Evolutionary conservation across 1,284 basidiomycete species (phyloP).

Genomic region (Ceratobasidium sp.): DNA sequence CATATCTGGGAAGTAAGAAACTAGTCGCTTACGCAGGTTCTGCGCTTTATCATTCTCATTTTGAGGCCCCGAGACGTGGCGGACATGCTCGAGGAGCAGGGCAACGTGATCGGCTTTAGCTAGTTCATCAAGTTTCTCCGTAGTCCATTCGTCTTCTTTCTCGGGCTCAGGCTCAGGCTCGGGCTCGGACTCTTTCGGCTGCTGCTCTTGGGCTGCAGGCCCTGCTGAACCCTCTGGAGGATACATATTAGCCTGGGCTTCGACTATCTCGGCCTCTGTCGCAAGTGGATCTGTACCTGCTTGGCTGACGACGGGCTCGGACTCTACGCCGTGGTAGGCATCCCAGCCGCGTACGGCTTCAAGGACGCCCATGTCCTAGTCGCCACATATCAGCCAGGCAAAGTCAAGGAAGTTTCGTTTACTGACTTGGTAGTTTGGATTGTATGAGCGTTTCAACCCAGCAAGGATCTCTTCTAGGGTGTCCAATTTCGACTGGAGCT

Average conservation of each 20-base stretch:
- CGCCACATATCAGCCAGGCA: background rate
- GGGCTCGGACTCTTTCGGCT: conserved; percentile 66
- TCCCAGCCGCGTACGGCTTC: conserved; percentile 97
- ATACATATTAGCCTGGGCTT: conserved; percentile 48
- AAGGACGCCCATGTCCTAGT: conserved; percentile 92
- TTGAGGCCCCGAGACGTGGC: conserved; percentile 61
- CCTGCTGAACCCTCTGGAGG: conserved; percentile 55
- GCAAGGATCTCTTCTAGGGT: conserved; percentile 88
- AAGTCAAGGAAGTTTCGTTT: background rate
- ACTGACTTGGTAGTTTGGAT: conserved; percentile 89
- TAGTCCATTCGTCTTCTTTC: conserved; percentile 55
- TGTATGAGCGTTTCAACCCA: conserved; percentile 86
- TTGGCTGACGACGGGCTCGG: conserved; percentile 28
- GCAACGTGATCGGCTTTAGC: conserved; percentile 79
- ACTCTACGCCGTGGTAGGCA: conserved; percentile 72
- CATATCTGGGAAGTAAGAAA: background rate
- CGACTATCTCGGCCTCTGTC: conserved; percentile 57
- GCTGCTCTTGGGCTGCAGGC: conserved; percentile 61
- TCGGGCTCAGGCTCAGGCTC: too few species aligned
- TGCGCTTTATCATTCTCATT: conserved; percentile 59
- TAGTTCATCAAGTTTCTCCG: conserved; percentile 72
- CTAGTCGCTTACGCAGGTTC: conserved; percentile 63
- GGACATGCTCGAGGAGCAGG: conserved; percentile 80
- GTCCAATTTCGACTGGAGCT: conserved; percentile 79
- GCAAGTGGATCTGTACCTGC: conserved; percentile 45